Conservation (phyloP, 306 rosid genomes). For the Vicia villosa region DNA sequence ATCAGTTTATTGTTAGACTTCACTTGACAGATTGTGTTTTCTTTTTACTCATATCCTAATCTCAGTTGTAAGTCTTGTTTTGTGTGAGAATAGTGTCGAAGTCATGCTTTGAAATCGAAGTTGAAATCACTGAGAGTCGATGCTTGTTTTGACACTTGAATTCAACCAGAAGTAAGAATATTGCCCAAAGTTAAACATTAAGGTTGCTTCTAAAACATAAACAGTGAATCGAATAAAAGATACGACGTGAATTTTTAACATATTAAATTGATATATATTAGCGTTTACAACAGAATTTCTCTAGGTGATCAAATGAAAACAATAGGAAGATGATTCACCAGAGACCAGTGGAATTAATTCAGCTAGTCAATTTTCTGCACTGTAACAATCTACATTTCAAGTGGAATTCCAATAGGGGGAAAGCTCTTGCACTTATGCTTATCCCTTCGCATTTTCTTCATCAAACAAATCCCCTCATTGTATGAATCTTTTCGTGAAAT, state of each 20-base stretch:
- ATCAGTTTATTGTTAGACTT: not conserved
- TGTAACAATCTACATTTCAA: conserved; percentile 23
- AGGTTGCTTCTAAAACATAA: not conserved
- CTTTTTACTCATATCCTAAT: not conserved
- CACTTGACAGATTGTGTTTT: conserved; percentile 3
- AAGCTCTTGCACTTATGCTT: not conserved
- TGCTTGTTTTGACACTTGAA: not conserved
- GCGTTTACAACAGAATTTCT: conserved; percentile 26
- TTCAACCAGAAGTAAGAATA: not conserved
- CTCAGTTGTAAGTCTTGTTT: not conserved
- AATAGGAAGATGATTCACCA: not conserved
- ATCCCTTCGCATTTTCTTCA: not conserved
- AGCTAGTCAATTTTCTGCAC: conserved; percentile 22
- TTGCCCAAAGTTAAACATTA: not conserved
- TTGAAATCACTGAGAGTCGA: not conserved
- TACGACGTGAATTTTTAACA: conserved; percentile 10
- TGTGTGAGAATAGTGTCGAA: not conserved
- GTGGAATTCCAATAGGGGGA: conserved; percentile 4
- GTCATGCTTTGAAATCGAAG: not conserved
- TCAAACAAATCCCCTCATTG: not conserved
- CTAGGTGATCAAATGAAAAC: conserved; percentile 11
- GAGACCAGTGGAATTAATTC: conserved; percentile 23
- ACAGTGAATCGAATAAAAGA: not conserved
- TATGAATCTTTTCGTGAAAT: conserved; percentile 1
- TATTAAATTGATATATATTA: conserved; percentile 16